phyloP scores from a whole-genome alignment of 371 early-diverging fungal species.

The Zychaea mexicana region DNA sequence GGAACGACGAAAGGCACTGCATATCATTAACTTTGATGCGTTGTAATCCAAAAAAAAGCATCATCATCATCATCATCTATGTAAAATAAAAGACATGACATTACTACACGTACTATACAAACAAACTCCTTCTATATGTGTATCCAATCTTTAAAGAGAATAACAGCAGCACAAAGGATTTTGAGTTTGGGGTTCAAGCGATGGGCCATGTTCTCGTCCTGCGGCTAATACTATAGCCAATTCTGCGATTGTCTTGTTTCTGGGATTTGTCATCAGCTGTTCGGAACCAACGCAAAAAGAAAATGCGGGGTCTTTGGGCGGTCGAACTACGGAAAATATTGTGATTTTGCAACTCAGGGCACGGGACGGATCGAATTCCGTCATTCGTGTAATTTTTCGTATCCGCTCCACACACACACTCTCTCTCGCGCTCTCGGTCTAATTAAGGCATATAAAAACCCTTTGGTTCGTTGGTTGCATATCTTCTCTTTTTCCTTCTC shows the following conservation, averaged over 20 bases:
- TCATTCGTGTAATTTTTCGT: neutral
- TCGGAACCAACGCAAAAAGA: neutral
- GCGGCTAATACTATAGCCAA: constrained; percentile 3
- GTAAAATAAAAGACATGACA: too few relatives aligned
- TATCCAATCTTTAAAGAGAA: too few relatives aligned
- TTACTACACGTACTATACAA: too few relatives aligned
- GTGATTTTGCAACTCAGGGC: constrained; percentile 1
- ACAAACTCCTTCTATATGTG: too few relatives aligned
- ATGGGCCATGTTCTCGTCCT: neutral
- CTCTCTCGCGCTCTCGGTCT: neutral
- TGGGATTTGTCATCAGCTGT: neutral
- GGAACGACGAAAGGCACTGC: constrained; percentile 72
- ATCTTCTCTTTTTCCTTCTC: constrained; percentile 1
- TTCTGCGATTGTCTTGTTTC: neutral
- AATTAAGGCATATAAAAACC: neutral
- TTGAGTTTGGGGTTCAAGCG: too few relatives aligned
- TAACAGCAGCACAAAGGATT: too few relatives aligned
- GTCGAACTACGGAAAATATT: constrained; percentile 1
- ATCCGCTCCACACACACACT: neutral
- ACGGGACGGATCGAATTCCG: constrained; percentile 7
- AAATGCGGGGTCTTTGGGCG: neutral
- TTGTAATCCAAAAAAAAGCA: constrained; percentile 48
- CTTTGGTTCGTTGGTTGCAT: neutral
- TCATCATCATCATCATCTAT: too few relatives aligned
- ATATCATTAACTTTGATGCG: constrained; percentile 92